Evolutionary conservation across 352 stramenopile species (phyloP).

Genomic region (Phytophthora palmivora): DNA sequence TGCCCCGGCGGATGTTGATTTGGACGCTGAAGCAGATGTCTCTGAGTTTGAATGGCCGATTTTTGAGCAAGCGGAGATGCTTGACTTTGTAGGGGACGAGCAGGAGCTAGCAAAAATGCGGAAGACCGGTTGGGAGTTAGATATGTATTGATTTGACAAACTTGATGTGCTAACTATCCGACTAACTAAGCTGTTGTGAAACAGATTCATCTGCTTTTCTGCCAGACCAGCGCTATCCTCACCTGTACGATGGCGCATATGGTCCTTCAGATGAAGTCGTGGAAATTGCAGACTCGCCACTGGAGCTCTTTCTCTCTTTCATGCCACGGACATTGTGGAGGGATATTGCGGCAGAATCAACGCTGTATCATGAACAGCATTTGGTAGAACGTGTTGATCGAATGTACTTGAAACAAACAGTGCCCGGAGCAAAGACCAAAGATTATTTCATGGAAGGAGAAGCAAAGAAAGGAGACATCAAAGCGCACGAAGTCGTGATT

Average conservation of each 20-base stretch:
- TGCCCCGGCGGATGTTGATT: too few relatives aligned
- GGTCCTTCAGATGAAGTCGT: conserved; percentile 6
- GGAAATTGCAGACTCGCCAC: too few relatives aligned
- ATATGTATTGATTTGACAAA: too few relatives aligned
- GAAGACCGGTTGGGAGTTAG: too few relatives aligned
- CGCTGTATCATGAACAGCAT: conserved; percentile 4
- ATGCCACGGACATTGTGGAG: conserved; percentile 10
- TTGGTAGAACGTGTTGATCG: not conserved
- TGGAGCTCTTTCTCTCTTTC: conserved; percentile 17
- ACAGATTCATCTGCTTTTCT: too few relatives aligned
- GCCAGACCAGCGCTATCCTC: not conserved
- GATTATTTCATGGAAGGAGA: conserved; percentile 5
- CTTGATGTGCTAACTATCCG: too few relatives aligned
- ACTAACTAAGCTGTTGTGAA: too few relatives aligned
- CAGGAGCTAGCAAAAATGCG: too few relatives aligned
- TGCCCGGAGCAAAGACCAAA: not conserved
- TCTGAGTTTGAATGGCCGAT: too few relatives aligned
- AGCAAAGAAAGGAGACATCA: conserved; percentile 5
- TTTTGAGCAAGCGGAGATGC: too few relatives aligned
- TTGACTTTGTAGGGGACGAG: too few relatives aligned
- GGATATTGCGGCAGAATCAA: not conserved
- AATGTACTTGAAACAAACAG: conserved; percentile 12
- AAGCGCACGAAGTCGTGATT: conserved; percentile 5
- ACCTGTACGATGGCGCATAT: not conserved
- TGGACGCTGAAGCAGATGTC: too few relatives aligned